phyloP scores from a whole-genome alignment of 148 eudicot genomes.

The Rhododendron ferrugineum region DNA sequence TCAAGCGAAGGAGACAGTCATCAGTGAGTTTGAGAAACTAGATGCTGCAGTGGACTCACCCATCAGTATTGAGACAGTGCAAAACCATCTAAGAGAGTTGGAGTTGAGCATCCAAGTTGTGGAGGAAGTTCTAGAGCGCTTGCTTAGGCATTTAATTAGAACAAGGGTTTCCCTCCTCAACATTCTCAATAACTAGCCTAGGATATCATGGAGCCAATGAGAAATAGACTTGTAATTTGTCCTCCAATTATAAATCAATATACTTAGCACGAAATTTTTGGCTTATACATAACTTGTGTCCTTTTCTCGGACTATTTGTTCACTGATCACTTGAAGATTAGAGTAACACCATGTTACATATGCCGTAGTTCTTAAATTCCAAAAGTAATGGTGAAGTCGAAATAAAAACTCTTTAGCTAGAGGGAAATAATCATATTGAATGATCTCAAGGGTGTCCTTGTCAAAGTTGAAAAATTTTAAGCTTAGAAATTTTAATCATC shows the following conservation, averaged over 20 bases:
- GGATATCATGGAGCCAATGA: not conserved
- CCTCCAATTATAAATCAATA: not conserved
- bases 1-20: not conserved
- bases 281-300: not conserved
- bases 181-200: conserved; percentile 17
- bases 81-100: conserved; percentile 13
- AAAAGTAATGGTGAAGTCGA: not conserved
- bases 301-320: not conserved
- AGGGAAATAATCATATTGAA: not conserved
- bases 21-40: conserved; percentile 10
- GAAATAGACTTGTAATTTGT: not conserved
- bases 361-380: not conserved
- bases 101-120: conserved; percentile 14
- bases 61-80: not conserved
- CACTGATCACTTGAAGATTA: not conserved
- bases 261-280: not conserved
- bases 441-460: not conserved
- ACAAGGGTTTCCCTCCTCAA: conserved; percentile 30
- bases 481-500: not conserved
- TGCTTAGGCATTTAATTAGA: conserved; percentile 25
- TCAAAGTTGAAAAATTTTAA: not conserved
- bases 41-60: not conserved
- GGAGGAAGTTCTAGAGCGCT: conserved; percentile 20
- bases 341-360: not conserved
- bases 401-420: not conserved